Conservation (phyloP, 345 rosid genomes). For the Triadica sebifera region DNA sequence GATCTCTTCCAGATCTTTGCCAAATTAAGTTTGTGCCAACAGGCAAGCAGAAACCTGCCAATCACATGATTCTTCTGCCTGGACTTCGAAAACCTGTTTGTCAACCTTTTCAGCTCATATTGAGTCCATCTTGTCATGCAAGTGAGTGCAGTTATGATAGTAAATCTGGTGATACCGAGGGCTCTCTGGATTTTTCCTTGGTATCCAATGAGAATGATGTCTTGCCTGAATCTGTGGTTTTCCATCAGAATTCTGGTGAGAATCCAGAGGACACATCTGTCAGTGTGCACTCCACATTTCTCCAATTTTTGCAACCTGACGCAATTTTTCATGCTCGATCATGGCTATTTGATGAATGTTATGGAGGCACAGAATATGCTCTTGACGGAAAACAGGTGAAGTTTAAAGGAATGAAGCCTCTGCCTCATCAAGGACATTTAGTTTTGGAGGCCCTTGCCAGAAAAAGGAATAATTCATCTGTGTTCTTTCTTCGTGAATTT, state of each 20-base stretch:
- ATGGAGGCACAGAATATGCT: conserved; percentile 2
- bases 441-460: conserved; percentile 53
- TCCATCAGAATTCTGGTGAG: conserved; percentile 6
- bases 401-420: conserved; percentile 10
- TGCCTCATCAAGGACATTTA: conserved; percentile 36
- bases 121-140: conserved; percentile 11
- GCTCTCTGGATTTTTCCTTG: conserved; percentile 21
- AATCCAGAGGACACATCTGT: conserved; percentile 15
- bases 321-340: conserved; percentile 16
- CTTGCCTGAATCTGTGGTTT: conserved; percentile 3
- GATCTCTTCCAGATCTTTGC: conserved; percentile 56
- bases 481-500: conserved; percentile 68
- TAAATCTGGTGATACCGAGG: conserved; percentile 17
- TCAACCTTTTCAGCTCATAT: conserved; percentile 24
- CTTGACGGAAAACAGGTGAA: conserved; percentile 7
- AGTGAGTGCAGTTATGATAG: conserved; percentile 10
- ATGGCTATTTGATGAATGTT: conserved; percentile 7
- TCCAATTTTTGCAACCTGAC: conserved; percentile 34
- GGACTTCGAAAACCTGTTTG: conserved; percentile 24
- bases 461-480: conserved; percentile 42
- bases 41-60: conserved; percentile 43
- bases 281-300: conserved; percentile 5
- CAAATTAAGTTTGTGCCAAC: conserved; percentile 32
- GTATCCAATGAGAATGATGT: conserved; percentile 23
- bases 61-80: conserved; percentile 71